phyloP scores from a whole-genome alignment of 2,329 filamentous ascomycete species.

The Phoma herbarum region DNA sequence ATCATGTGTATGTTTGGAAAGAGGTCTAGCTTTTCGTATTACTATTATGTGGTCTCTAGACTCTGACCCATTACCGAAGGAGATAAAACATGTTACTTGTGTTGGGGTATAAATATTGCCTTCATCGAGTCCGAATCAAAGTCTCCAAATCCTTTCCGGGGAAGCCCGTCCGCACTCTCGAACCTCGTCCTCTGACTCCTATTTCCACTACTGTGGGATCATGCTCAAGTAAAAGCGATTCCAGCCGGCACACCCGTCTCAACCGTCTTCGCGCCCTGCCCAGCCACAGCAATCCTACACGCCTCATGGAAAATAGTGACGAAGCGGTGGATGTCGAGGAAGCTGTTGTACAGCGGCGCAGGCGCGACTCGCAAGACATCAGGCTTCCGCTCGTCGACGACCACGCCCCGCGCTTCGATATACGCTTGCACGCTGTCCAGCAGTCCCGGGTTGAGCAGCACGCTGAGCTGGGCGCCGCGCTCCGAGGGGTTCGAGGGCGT shows the following conservation, averaged over 20 bases:
- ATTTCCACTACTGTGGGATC: too few relatives aligned
- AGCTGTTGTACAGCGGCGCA: slow-evolving; percentile 83
- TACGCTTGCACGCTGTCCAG: slow-evolving; percentile 72
- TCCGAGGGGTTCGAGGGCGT: slow-evolving; percentile 74
- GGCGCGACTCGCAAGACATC: slow-evolving; percentile 86
- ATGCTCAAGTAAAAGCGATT: slow-evolving; percentile 20
- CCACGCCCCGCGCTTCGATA: slow-evolving; percentile 73
- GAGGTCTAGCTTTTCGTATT: too few relatives aligned
- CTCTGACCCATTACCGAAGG: too few relatives aligned
- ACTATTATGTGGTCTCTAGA: too few relatives aligned
- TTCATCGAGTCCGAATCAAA: too few relatives aligned
- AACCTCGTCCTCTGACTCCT: too few relatives aligned
- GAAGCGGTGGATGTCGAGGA: slow-evolving; percentile 69
- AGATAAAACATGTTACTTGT: too few relatives aligned
- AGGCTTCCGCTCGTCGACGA: slow-evolving; percentile 85
- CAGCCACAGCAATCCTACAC: slow-evolving; percentile 49
- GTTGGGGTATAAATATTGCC: too few relatives aligned
- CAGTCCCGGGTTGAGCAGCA: slow-evolving; percentile 72
- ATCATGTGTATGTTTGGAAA: too few relatives aligned
- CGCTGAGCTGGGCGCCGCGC: slow-evolving; percentile 80
- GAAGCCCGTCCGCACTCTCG: too few relatives aligned
- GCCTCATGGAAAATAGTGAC: slow-evolving; percentile 60
- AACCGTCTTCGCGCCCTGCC: neutral
- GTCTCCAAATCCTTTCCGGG: too few relatives aligned
- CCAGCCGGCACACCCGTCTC: slow-evolving; percentile 13